phyloP scores from a whole-genome alignment of 1,284 basidiomycete species.

The Fereydounia khargensis region DNA sequence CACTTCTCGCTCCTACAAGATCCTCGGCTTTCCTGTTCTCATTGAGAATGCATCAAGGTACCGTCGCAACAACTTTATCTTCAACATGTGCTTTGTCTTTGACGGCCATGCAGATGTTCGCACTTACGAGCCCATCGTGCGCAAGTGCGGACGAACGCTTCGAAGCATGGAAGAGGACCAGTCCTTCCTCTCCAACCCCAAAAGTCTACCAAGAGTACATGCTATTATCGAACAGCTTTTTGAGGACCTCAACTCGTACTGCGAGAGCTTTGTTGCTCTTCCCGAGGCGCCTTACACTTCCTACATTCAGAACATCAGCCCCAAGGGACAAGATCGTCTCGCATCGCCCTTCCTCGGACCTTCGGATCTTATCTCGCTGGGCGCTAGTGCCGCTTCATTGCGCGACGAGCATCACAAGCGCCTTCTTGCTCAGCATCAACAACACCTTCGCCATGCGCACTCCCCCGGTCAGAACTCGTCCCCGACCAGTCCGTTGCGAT shows the following conservation, averaged over 20 bases:
- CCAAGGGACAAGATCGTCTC: constrained; percentile 6
- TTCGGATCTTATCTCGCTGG: constrained; percentile 20
- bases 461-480: too few species aligned
- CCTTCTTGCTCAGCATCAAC: constrained; percentile 22
- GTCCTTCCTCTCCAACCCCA: constrained; percentile 74
- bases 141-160: constrained; percentile 88
- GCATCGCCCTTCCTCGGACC: constrained; percentile 12
- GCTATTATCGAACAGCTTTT: constrained; percentile 92
- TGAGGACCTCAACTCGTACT: constrained; percentile 92
- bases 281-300: constrained; percentile 45
- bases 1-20: constrained; percentile 36
- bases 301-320: constrained; percentile 19
- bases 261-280: constrained; percentile 53
- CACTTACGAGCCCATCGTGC: constrained; percentile 91
- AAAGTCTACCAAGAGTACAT: constrained; percentile 71
- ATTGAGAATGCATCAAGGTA: constrained; percentile 46
- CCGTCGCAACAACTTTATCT: constrained; percentile 69
- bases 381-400: constrained; percentile 15
- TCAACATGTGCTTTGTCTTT: constrained; percentile 90
- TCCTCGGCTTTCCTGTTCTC: constrained; percentile 47
- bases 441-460: too few species aligned
- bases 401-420: constrained; percentile 22
- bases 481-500: too few species aligned
- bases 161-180: constrained; percentile 88
- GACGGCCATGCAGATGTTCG: constrained; percentile 80